Evolutionary conservation across 2,329 filamentous ascomycete species (phyloP).

Genomic region (Trichoderma asperellum): DNA sequence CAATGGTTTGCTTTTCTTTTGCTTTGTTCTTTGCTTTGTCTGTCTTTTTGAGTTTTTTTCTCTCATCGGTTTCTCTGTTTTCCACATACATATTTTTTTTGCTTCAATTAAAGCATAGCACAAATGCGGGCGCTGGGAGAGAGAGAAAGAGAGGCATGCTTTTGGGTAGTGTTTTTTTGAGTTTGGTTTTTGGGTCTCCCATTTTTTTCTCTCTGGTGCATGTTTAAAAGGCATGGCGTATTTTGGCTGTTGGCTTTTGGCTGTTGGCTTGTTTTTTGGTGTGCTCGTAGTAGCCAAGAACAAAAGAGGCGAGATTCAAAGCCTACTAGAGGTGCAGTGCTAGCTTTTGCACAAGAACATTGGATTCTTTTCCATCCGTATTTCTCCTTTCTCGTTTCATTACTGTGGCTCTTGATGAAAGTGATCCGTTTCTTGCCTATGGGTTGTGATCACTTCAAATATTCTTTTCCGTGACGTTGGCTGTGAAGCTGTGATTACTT

Average conservation of each 20-base stretch:
- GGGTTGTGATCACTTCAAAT: background rate
- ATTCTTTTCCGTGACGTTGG: background rate
- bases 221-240: slow-evolving; percentile 23
- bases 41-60: slow-evolving; percentile 20
- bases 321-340: slow-evolving; percentile 27
- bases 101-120: slow-evolving; percentile 24
- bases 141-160: slow-evolving; percentile 1
- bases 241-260: background rate
- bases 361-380: background rate
- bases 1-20: background rate
- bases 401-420: background rate
- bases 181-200: slow-evolving; percentile 18
- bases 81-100: background rate
- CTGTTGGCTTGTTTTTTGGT: slow-evolving; percentile 1
- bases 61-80: background rate
- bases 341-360: slow-evolving; percentile 23
- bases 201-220: slow-evolving; percentile 10
- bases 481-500: slow-evolving; percentile 7
- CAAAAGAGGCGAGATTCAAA: slow-evolving; percentile 23
- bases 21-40: slow-evolving; percentile 15
- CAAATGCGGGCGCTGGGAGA: slow-evolving; percentile 12
- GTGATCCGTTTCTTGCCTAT: background rate
- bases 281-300: slow-evolving; percentile 24
- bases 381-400: background rate
- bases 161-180: slow-evolving; percentile 21